Evolutionary conservation across 2,329 filamentous ascomycete genomes (phyloP).

Genomic region (Claviceps arundinis): DNA sequence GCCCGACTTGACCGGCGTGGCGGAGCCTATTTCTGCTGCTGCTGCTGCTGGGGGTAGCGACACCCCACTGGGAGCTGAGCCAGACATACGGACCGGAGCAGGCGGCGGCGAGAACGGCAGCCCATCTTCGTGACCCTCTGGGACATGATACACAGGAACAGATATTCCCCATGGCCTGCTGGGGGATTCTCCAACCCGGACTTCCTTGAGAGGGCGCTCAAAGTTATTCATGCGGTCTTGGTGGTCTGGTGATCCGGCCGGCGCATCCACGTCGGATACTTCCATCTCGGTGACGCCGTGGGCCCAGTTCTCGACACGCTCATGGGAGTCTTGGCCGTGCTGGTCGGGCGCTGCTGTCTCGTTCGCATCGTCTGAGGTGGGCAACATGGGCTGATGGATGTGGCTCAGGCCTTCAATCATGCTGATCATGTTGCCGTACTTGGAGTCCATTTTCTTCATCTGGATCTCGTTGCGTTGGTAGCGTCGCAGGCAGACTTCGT

Average conservation of each 20-base stretch:
- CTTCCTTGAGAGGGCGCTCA: constrained; percentile 72
- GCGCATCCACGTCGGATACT: constrained; percentile 22
- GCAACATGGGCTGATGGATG: constrained; percentile 79
- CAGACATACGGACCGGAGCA: constrained; percentile 39
- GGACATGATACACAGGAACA: constrained; percentile 48
- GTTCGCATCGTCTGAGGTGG: constrained; percentile 36
- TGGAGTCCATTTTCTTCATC: constrained; percentile 79
- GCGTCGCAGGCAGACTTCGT: constrained; percentile 80
- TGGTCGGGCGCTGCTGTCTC: constrained; percentile 31
- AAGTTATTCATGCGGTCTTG: constrained; percentile 60
- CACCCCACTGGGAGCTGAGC: constrained; percentile 16
- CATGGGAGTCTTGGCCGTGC: constrained; percentile 43
- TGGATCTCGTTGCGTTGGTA: constrained; percentile 81
- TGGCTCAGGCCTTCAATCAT: constrained; percentile 88
- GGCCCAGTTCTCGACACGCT: constrained; percentile 77
- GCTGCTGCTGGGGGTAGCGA: constrained; percentile 5
- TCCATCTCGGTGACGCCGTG: constrained; percentile 52
- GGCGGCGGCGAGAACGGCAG: constrained; percentile 43
- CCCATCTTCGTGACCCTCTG: constrained; percentile 19
- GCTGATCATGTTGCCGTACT: constrained; percentile 81
- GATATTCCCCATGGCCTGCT: constrained; percentile 87
- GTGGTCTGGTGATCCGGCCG: constrained; percentile 22
- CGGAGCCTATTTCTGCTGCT: no score
- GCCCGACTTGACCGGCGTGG: constrained; percentile 12
- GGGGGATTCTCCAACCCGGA: constrained; percentile 86